Conservation (phyloP, 768 basidiomycete genomes). For the Cantharellus cinnabarinus region DNA sequence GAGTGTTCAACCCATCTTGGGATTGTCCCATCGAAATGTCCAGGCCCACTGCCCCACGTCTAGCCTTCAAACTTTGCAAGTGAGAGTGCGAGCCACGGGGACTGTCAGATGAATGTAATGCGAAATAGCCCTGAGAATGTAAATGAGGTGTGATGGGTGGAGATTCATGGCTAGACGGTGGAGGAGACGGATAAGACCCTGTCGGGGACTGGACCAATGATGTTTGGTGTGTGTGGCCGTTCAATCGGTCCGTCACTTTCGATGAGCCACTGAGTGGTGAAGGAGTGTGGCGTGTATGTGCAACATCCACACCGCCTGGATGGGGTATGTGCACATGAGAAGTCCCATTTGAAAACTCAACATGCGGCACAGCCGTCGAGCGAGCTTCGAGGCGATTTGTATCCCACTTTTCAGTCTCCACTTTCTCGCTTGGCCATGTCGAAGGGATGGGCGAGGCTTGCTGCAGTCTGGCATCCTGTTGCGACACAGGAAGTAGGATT, state of each 20-base stretch:
- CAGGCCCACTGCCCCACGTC: neutral
- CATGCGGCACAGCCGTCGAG: neutral
- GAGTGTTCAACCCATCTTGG: neutral
- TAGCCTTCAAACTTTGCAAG: neutral
- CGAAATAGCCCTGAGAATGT: neutral
- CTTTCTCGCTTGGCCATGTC: neutral
- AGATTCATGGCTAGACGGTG: neutral
- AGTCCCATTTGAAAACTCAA: neutral
- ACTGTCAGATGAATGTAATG: neutral
- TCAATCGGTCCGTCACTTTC: neutral
- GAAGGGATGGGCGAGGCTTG: neutral
- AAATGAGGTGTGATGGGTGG: neutral
- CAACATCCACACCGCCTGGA: neutral
- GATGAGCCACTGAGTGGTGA: neutral
- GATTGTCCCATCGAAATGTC: neutral
- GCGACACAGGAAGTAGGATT: conserved; percentile 46
- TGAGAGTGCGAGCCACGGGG: neutral
- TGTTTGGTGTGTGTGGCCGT: neutral
- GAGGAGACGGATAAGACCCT: neutral
- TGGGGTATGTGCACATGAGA: neutral
- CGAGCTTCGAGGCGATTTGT: neutral
- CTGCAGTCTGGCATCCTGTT: conserved; percentile 22
- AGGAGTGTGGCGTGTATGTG: neutral
- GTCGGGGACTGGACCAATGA: neutral
- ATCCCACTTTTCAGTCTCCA: neutral